Evolutionary conservation across 2,329 filamentous ascomycete species (phyloP).

Genomic region (Colletotrichum chrysophilum): DNA sequence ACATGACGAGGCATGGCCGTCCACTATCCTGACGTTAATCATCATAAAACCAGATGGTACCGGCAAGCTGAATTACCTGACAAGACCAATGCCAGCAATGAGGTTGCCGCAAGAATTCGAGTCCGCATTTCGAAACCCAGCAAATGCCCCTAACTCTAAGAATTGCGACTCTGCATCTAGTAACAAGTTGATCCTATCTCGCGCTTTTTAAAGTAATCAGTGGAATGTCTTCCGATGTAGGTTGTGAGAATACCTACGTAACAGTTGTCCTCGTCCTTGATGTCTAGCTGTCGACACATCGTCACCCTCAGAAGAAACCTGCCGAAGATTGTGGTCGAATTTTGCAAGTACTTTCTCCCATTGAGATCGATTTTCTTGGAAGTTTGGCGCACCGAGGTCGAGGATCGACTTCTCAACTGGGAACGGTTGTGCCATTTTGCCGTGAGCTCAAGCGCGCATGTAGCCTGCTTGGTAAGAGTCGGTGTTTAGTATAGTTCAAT

Average conservation of each 20-base stretch:
- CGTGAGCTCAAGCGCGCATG: background rate
- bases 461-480: background rate
- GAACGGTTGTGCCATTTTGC: background rate
- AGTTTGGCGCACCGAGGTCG: background rate
- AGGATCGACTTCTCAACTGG: background rate
- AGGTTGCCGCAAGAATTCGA: background rate
- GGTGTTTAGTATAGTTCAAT: background rate
- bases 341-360: background rate
- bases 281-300: background rate
- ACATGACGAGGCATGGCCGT: background rate
- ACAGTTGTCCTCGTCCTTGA: background rate
- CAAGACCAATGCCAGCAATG: background rate
- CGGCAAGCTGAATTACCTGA: background rate
- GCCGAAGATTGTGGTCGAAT: background rate
- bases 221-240: background rate
- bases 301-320: background rate
- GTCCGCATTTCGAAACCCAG: background rate
- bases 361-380: background rate
- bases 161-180: background rate
- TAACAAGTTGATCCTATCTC: background rate
- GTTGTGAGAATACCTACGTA: background rate
- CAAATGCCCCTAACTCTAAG: background rate
- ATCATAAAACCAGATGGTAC: background rate
- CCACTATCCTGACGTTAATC: background rate
- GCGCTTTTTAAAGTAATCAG: background rate